Evolutionary conservation across 1,284 basidiomycete species (phyloP).

Genomic region (Bjerkandera adusta): DNA sequence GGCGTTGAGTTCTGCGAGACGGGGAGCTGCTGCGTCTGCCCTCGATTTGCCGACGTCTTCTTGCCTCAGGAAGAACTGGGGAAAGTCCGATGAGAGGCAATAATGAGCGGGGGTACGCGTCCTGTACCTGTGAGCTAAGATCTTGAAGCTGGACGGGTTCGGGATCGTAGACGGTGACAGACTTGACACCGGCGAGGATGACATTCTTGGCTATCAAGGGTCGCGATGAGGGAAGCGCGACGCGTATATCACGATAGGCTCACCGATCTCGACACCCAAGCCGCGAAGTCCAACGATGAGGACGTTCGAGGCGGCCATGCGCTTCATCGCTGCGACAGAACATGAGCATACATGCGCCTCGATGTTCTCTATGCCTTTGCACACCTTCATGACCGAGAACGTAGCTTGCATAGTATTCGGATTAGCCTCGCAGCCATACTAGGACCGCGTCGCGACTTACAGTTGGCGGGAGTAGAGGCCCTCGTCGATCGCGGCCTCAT

Average conservation of each 20-base stretch:
- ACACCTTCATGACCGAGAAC: conserved; percentile 95
- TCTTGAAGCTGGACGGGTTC: conserved; percentile 85
- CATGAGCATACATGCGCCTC: background rate
- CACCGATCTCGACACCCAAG: conserved; percentile 95
- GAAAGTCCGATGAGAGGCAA: no score
- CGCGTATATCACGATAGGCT: conserved; percentile 20
- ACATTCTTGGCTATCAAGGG: conserved; percentile 93
- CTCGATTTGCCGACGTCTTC: conserved; percentile 88
- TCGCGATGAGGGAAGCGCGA: background rate
- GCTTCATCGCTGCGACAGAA: conserved; percentile 84
- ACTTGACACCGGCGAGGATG: conserved; percentile 95
- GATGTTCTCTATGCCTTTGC: background rate
- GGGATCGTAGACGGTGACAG: conserved; percentile 95
- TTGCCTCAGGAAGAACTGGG: conserved; percentile 90
- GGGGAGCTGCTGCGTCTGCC: conserved; percentile 84
- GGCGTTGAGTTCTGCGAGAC: conserved; percentile 92
- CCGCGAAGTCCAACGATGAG: conserved; percentile 94
- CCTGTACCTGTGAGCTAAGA: conserved; percentile 84
- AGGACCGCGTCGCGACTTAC: conserved; percentile 49
- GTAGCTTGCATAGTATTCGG: conserved; percentile 58
- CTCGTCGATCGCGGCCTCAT: conserved; percentile 85
- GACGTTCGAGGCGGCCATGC: conserved; percentile 96
- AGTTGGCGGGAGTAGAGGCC: conserved; percentile 95
- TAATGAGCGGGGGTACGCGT: background rate
- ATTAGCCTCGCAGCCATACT: conserved; percentile 20